Evolutionary conservation across 2,329 filamentous ascomycete genomes (phyloP).

Genomic region (Ilyonectria sp.): DNA sequence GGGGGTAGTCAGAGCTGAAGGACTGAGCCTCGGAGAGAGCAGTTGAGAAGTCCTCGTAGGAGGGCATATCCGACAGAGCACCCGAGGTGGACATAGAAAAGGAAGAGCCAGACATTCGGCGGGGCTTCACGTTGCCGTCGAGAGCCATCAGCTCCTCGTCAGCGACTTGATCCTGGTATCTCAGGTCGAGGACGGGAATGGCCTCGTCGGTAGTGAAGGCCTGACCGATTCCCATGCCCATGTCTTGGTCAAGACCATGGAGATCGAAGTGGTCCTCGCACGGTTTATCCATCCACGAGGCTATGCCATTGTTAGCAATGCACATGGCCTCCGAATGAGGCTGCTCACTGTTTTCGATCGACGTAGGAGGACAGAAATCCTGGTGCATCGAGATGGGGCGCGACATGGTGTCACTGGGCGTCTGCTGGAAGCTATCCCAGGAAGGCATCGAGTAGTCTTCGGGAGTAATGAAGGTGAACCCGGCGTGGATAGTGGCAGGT

Average conservation of each 20-base stretch:
- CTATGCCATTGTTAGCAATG: conserved; percentile 42
- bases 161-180: conserved; percentile 62
- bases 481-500: conserved; percentile 73
- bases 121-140: conserved; percentile 68
- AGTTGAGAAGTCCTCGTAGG: conserved; percentile 80
- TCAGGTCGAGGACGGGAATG: conserved; percentile 73
- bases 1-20: conserved; percentile 77
- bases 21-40: conserved; percentile 77
- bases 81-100: conserved; percentile 80
- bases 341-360: conserved; percentile 65
- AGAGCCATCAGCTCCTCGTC: conserved; percentile 67
- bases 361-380: conserved; percentile 67
- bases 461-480: conserved; percentile 71
- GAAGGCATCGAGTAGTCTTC: conserved; percentile 68
- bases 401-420: conserved; percentile 66
- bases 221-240: conserved; percentile 73
- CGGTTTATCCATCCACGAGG: conserved; percentile 67
- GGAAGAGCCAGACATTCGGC: conserved; percentile 80
- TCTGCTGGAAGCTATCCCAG: conserved; percentile 72
- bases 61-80: conserved; percentile 76
- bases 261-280: conserved; percentile 72
- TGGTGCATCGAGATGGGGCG: conserved; percentile 72
- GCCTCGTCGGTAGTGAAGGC: conserved; percentile 75
- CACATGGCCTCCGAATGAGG: conserved; percentile 5
- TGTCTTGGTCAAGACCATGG: conserved; percentile 69